Evolutionary conservation across 2,329 filamentous ascomycete genomes (phyloP).

Genomic region (Trichoderma sp.): DNA sequence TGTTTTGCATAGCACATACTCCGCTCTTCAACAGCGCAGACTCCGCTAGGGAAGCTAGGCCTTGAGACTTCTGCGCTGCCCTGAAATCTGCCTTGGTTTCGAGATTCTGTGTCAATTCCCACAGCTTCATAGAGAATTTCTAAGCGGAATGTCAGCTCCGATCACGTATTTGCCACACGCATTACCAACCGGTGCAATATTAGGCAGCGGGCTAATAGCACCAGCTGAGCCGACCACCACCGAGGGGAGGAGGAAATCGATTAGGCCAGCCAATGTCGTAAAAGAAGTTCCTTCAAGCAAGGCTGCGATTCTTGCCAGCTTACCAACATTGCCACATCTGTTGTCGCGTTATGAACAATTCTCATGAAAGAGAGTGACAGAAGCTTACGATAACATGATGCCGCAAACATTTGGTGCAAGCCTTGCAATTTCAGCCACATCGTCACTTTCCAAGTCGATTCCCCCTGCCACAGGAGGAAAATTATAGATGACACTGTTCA

Average conservation of each 20-base stretch:
- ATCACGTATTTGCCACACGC: fast-evolving
- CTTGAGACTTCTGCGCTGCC: neutral
- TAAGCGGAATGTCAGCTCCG: neutral
- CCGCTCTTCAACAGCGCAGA: neutral
- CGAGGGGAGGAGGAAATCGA: slow-evolving; percentile 1
- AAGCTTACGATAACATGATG: neutral
- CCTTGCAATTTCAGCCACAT: neutral
- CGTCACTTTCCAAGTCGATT: neutral
- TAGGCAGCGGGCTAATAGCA: neutral
- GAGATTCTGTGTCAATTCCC: neutral
- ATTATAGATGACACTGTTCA: neutral
- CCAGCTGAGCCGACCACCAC: neutral
- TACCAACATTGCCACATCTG: neutral
- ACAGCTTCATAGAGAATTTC: neutral
- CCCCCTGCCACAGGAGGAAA: neutral
- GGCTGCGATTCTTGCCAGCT: neutral
- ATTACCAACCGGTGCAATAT: neutral
- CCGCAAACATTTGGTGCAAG: neutral
- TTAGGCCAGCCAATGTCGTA: neutral
- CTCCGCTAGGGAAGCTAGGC: neutral
- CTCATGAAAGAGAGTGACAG: neutral
- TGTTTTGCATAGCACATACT: neutral
- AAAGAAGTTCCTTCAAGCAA: neutral
- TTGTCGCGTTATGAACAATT: neutral
- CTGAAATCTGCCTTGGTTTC: neutral